Percentiles rank a stretch among this genome's conserved stretches.
These are phyloP conservation scores for Solanum sparsipilum DNA, from an alignment of 257 asterid species.

Conservation along the genomic window DNA sequence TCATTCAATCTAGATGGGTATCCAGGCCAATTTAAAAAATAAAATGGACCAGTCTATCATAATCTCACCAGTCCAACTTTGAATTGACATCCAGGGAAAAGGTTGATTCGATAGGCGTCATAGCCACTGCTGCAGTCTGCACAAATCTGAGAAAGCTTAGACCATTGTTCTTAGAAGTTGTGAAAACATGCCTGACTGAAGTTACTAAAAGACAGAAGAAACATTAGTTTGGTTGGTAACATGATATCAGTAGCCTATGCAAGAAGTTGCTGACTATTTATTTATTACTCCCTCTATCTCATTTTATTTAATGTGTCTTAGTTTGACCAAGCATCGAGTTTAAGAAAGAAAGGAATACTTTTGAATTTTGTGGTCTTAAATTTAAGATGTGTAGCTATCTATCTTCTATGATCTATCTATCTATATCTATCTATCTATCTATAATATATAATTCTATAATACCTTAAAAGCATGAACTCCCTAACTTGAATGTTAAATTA, in stretches of 20 bases:
- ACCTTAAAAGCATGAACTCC: too few relatives aligned
- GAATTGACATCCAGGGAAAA: constrained; percentile 92
- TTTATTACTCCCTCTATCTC: neutral
- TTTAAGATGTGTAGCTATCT: neutral
- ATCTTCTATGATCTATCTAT: too few relatives aligned
- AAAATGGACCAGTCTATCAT: neutral
- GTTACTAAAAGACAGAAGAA: neutral
- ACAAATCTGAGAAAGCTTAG: constrained; percentile 6
- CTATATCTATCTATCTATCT: too few relatives aligned
- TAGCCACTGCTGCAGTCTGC: constrained; percentile 96
- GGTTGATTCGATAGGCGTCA: constrained; percentile 97
- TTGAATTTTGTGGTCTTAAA: neutral
- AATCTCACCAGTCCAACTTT: constrained; percentile 82
- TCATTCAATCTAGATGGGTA: neutral
- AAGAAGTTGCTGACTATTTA: neutral
- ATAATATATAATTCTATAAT: too few relatives aligned
- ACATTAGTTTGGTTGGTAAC: neutral
- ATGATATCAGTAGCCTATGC: neutral
- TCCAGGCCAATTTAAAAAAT: neutral
- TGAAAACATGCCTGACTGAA: neutral
- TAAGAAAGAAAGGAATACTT: neutral
- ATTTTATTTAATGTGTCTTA: neutral
- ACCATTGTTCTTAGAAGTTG: neutral
- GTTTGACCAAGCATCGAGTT: neutral
- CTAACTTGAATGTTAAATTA: too few relatives aligned